Conservation (phyloP, 2,329 filamentous ascomycete species). For the Phialophora tarda region DNA sequence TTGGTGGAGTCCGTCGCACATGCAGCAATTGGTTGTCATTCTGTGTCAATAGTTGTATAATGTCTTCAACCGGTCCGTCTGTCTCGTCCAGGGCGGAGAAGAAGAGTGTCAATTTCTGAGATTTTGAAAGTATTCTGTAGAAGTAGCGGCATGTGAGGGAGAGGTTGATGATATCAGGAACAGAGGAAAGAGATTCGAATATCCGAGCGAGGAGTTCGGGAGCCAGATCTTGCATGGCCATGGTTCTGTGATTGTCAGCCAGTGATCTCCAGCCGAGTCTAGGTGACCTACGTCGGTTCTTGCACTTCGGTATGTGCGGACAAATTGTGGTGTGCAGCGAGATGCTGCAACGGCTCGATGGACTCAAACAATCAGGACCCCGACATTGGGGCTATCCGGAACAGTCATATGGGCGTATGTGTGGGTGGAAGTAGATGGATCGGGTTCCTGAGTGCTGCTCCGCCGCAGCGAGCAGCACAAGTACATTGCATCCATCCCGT, state of each 20-base stretch:
- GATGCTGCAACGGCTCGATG: constrained; percentile 40
- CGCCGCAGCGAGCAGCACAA: neutral
- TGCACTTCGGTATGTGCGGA: constrained; percentile 1
- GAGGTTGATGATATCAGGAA: constrained; percentile 61
- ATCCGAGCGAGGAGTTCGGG: constrained; percentile 65
- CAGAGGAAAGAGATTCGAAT: constrained; percentile 58
- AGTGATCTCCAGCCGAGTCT: neutral
- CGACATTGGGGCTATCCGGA: constrained; percentile 60
- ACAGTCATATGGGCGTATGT: constrained; percentile 5
- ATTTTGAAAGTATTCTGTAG: constrained; percentile 57
- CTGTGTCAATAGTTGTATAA: constrained; percentile 65
- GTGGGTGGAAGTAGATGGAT: neutral
- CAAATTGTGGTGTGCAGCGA: constrained; percentile 18
- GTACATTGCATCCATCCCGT: neutral
- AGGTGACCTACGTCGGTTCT: neutral
- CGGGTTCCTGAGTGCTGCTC: neutral
- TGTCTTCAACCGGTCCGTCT: constrained; percentile 64
- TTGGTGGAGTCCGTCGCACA: constrained; percentile 56
- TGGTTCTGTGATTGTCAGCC: constrained; percentile 40
- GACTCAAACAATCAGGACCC: constrained; percentile 56
- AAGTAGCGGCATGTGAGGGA: constrained; percentile 62
- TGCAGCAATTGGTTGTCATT: constrained; percentile 66
- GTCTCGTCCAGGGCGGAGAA: constrained; percentile 60
- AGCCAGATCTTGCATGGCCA: constrained; percentile 62
- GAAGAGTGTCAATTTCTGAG: constrained; percentile 62